Base-by-base conservation (phyloP, 2,329 filamentous ascomycete genomes). In the Cladobotryum protrusum region DNA sequence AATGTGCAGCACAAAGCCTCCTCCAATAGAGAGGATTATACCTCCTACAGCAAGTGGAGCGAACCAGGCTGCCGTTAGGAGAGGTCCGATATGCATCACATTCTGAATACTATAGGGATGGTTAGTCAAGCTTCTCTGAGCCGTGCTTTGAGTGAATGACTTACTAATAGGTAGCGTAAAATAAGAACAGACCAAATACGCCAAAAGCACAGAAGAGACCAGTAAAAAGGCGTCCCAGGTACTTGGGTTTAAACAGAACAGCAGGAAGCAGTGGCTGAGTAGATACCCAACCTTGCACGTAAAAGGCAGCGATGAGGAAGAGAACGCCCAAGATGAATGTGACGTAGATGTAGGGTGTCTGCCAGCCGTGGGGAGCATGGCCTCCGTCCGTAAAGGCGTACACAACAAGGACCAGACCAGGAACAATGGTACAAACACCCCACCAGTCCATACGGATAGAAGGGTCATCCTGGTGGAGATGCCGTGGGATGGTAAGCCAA, bases 301-400 rank as follows among this genome's bases (percentile, higher is more conserved):
- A 91, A 6, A 85, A 72, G 11, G 86, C 81, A 0, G 69, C 67
- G 1, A 66, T 68, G 1, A 93, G 70, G 7, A 85, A 65, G 0
- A 87, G 50, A 5, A 77, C 67, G 0, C 87, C 87, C 1, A 86
- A 36, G 3, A 82, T 68, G 43, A 92, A 77, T 0, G 82, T 80
- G 9, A 83, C 70, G 37, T 79, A 78, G 35, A 92, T 83, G 56
- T 89, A 89, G 1, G 85, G 83, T 0, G 84, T 88, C n/a, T 66
- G 71, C 86, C 87, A 92, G 2, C 83, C 80, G 3, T 81, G 63
- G 0, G 82, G 77, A 0, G 85, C 85, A 62, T 88, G 81, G 0
- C 82, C 78, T 7, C 82, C 83, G 43, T 89, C 83, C 0, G 87
- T 90, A 46, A 93, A 78, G 0, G 87, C 85, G 58, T 84, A 92